These are phyloP conservation scores for Fusarium anguioides DNA, from an alignment of 2,329 filamentous ascomycete species.

Conservation along the genomic window DNA sequence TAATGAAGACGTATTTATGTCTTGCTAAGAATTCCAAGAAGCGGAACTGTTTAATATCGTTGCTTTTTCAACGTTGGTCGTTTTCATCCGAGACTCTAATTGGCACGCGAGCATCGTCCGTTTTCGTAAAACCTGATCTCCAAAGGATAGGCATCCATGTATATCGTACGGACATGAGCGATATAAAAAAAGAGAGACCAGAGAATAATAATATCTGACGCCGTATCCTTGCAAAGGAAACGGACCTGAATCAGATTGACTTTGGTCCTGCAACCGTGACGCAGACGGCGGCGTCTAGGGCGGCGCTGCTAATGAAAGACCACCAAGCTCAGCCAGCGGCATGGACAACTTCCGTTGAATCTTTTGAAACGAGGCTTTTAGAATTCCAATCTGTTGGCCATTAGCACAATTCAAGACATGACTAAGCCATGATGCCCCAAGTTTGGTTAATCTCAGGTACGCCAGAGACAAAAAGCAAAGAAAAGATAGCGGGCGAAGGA, in stretches of 20 bases:
- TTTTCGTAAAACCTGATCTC: slow-evolving; percentile 9
- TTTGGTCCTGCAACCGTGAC: slow-evolving; percentile 28
- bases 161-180: neutral
- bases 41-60: neutral
- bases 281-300: slow-evolving; percentile 29
- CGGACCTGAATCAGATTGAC: slow-evolving; percentile 19
- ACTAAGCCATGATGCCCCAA: slow-evolving; percentile 15
- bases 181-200: neutral
- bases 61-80: neutral
- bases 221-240: slow-evolving; percentile 18
- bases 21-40: neutral
- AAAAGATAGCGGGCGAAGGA: neutral
- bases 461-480: slow-evolving; percentile 19
- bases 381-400: slow-evolving; percentile 34
- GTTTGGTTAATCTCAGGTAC: slow-evolving; percentile 9
- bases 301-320: slow-evolving; percentile 26
- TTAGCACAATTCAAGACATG: slow-evolving; percentile 9
- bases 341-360: slow-evolving; percentile 31
- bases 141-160: neutral
- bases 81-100: slow-evolving; percentile 1
- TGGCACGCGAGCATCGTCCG: slow-evolving; percentile 37
- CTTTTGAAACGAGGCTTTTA: slow-evolving; percentile 35
- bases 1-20: neutral
- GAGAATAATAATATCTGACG: slow-evolving; percentile 3
- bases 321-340: slow-evolving; percentile 8